These are phyloP conservation scores for Pythium inflatum DNA, from an alignment of 352 stramenopile species.

Conservation along the genomic window DNA sequence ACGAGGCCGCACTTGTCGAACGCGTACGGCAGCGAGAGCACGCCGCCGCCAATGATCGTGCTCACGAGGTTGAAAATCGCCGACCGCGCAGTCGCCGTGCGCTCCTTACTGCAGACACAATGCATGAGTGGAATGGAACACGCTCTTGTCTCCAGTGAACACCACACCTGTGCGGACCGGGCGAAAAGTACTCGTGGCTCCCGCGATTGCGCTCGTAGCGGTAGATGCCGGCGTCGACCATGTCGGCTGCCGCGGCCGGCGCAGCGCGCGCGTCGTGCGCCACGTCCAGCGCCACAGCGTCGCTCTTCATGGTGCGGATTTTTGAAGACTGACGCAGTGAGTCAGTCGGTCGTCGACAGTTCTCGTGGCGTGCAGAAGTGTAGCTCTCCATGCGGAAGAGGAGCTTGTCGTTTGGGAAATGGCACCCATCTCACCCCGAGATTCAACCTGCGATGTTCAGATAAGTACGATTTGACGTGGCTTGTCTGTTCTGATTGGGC, in stretches of 20 bases:
- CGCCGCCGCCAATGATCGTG: slow-evolving; percentile 88
- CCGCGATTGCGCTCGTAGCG: slow-evolving; percentile 69
- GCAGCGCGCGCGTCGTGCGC: slow-evolving; percentile 4
- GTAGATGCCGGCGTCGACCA: slow-evolving; percentile 72
- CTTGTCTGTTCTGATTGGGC: slow-evolving; percentile 22
- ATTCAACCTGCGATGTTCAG: slow-evolving; percentile 7
- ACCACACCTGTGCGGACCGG: slow-evolving; percentile 66
- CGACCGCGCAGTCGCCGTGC: slow-evolving; percentile 72
- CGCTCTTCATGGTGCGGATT: slow-evolving; percentile 14
- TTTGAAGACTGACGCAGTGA: background rate
- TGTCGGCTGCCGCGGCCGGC: slow-evolving; percentile 17
- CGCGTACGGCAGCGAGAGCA: slow-evolving; percentile 86
- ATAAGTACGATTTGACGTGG: slow-evolving; percentile 24
- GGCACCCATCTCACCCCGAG: slow-evolving; percentile 12
- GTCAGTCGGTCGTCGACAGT: background rate
- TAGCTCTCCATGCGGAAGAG: background rate
- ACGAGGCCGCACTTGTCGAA: slow-evolving; percentile 88
- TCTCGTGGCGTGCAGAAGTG: too few species aligned
- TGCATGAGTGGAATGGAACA: too few species aligned
- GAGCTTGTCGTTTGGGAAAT: background rate
- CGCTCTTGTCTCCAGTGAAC: too few species aligned
- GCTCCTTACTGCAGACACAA: slow-evolving; percentile 35
- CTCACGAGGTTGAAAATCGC: slow-evolving; percentile 89
- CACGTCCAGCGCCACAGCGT: slow-evolving; percentile 25
- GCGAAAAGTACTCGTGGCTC: slow-evolving; percentile 82